Conservation (phyloP, 1,139 yeast species). For the Taphrina wiesneri region DNA sequence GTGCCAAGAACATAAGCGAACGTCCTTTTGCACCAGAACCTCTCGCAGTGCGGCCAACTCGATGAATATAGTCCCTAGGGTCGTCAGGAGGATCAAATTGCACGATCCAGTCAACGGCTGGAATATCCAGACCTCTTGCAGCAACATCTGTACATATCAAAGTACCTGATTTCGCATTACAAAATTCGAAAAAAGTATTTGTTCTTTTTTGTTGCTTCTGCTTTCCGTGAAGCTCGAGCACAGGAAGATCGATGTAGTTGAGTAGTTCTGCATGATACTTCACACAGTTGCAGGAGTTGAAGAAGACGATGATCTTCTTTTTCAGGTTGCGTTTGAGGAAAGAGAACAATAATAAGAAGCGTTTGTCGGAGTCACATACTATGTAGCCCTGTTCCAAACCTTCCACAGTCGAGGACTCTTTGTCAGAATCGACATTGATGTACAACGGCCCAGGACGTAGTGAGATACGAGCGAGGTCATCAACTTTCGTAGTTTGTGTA, state of each 20-base stretch:
- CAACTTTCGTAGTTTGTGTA: constrained; percentile 97
- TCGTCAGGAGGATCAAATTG: constrained; percentile 99
- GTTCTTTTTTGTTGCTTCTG: constrained; percentile 98
- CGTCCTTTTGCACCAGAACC: constrained; percentile 90
- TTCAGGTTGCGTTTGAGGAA: constrained; percentile 82
- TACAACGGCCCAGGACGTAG: constrained; percentile 92
- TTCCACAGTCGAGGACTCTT: constrained; percentile 81
- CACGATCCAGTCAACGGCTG: constrained; percentile 95
- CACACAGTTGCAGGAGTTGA: constrained; percentile 95
- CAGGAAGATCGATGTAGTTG: constrained; percentile 94
- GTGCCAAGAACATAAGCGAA: constrained; percentile 90
- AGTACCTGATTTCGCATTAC: constrained; percentile 93
- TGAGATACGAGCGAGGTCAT: constrained; percentile 95
- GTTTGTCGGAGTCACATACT: constrained; percentile 91
- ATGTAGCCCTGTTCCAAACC: constrained; percentile 98
- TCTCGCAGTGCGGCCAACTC: constrained; percentile 98
- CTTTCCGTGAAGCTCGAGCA: constrained; percentile 91
- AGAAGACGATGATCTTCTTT: constrained; percentile 89
- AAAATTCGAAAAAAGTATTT: constrained; percentile 94
- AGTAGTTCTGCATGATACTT: constrained; percentile 91
- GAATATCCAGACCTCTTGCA: constrained; percentile 96
- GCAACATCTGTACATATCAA: constrained; percentile 96
- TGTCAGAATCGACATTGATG: constrained; percentile 77
- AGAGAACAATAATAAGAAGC: constrained; percentile 85
- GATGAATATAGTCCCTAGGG: constrained; percentile 95